A percentile compares a stretch with the other conserved stretches of the same genome.
phyloP scores from a whole-genome alignment of 2,329 filamentous ascomycete genomes.

The Alternaria ethzedia region DNA sequence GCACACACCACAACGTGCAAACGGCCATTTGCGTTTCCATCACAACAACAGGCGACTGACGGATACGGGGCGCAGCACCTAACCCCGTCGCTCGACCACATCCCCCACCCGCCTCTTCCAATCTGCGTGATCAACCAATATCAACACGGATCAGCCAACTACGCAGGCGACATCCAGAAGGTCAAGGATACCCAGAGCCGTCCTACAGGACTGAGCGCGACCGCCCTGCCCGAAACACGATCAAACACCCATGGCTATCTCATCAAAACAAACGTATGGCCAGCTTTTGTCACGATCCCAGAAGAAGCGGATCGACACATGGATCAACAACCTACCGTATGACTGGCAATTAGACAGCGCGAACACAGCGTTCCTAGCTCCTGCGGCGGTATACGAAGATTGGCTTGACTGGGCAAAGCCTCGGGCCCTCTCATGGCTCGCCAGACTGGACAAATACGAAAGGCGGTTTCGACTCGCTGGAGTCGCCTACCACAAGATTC shows the following conservation, averaged over 20 bases:
- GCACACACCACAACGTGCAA: not conserved
- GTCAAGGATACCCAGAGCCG: not conserved
- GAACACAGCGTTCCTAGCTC: not conserved
- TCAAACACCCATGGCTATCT: not conserved
- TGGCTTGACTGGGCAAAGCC: slow-evolving; percentile 7
- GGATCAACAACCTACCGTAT: not conserved
- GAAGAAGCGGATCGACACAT: not conserved
- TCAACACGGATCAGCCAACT: not conserved
- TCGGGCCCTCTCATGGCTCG: slow-evolving; percentile 2
- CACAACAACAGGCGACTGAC: not conserved
- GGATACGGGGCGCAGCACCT: not conserved
- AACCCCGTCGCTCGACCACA: no score
- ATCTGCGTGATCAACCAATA: not conserved
- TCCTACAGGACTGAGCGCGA: not conserved
- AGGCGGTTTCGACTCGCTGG: slow-evolving; percentile 8
- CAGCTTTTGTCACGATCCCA: not conserved
- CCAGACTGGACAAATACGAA: slow-evolving; percentile 6
- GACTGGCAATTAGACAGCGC: not conserved
- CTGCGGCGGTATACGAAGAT: not conserved
- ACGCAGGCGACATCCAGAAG: not conserved
- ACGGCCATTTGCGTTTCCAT: not conserved
- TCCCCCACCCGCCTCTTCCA: no score
- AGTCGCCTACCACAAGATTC: slow-evolving; percentile 7
- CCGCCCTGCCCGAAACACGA: not conserved
- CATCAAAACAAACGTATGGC: not conserved